phyloP scores from a whole-genome alignment of 805 yeast species.

The Limtongozyma cylindracea region DNA sequence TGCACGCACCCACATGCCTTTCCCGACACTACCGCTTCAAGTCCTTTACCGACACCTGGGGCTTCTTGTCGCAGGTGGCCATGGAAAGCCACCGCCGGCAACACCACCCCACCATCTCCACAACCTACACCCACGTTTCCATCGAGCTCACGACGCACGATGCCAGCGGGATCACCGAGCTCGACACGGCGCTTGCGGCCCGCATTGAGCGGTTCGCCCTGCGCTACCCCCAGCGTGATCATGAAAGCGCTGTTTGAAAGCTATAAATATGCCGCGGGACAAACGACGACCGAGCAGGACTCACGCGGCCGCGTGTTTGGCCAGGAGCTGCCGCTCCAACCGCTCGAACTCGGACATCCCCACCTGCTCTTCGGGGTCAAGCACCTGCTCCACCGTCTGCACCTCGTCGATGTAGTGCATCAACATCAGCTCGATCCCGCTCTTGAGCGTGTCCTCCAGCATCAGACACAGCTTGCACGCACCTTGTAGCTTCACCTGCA shows the following conservation, averaged over 20 bases:
- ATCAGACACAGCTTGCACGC: constrained; percentile 90
- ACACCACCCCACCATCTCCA: constrained; percentile 50
- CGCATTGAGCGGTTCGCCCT: background rate
- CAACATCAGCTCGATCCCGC: constrained; percentile 95
- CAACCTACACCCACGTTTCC: constrained; percentile 32
- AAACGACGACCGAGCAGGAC: no score
- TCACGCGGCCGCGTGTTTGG: constrained; percentile 2
- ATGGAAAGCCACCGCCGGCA: constrained; percentile 27
- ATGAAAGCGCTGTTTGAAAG: no score
- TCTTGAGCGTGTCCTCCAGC: constrained; percentile 75
- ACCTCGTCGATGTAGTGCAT: constrained; percentile 95
- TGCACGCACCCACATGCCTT: no score
- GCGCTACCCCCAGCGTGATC: constrained; percentile 1
- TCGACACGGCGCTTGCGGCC: constrained; percentile 1
- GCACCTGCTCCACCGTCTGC: constrained; percentile 62
- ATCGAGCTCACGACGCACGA: constrained; percentile 44
- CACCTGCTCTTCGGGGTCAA: constrained; percentile 51
- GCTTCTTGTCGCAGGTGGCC: constrained; percentile 31
- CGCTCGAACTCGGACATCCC: constrained; percentile 70
- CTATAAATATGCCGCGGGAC: no score
- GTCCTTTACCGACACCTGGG: constrained; percentile 40
- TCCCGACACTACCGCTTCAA: constrained; percentile 16
- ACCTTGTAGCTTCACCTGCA: constrained; percentile 73
- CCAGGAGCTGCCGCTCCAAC: constrained; percentile 26
- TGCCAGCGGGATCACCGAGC: constrained; percentile 7